phyloP scores from a whole-genome alignment of 2,329 filamentous ascomycete species.

The Penicillium corylophilum region DNA sequence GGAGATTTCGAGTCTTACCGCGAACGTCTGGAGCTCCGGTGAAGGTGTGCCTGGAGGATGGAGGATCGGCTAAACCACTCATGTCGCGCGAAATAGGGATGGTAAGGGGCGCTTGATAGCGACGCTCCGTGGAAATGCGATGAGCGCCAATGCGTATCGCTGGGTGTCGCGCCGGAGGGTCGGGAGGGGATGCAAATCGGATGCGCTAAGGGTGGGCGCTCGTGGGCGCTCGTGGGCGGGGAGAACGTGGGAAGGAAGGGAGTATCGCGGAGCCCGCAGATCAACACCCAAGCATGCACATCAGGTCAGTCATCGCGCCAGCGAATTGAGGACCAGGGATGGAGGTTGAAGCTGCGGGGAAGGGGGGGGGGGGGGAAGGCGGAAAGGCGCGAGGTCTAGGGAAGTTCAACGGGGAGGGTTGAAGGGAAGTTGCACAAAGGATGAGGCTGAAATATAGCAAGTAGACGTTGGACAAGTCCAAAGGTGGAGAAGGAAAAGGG shows the following conservation, averaged over 20 bases:
- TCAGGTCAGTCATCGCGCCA: slow-evolving; percentile 31
- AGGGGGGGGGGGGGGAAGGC: slow-evolving; percentile 10
- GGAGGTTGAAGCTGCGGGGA: slow-evolving; percentile 17
- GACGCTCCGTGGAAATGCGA: not conserved
- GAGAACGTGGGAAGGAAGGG: slow-evolving; percentile 28
- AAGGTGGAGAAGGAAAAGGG: not conserved
- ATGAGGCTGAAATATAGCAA: not conserved
- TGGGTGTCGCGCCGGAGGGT: not conserved
- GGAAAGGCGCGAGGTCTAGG: slow-evolving; percentile 2
- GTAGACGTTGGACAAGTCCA: not conserved
- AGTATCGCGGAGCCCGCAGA: slow-evolving; percentile 26
- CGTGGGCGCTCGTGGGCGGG: slow-evolving; percentile 22
- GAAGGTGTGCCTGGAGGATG: slow-evolving; percentile 47
- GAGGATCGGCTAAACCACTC: slow-evolving; percentile 43
- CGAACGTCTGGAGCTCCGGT: slow-evolving; percentile 41
- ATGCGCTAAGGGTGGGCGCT: slow-evolving; percentile 17
- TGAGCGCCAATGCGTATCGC: slow-evolving; percentile 1
- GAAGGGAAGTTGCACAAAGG: slow-evolving; percentile 1
- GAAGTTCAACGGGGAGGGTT: slow-evolving; percentile 1
- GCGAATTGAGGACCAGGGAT: slow-evolving; percentile 12
- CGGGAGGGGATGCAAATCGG: slow-evolving; percentile 3
- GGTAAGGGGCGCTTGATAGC: not conserved
- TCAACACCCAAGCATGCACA: slow-evolving; percentile 31
- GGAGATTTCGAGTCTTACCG: slow-evolving; percentile 52
- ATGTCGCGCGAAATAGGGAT: slow-evolving; percentile 31